phyloP scores from a whole-genome alignment of 129 eudicot genomes.

The Chrysanthemum seticuspe region DNA sequence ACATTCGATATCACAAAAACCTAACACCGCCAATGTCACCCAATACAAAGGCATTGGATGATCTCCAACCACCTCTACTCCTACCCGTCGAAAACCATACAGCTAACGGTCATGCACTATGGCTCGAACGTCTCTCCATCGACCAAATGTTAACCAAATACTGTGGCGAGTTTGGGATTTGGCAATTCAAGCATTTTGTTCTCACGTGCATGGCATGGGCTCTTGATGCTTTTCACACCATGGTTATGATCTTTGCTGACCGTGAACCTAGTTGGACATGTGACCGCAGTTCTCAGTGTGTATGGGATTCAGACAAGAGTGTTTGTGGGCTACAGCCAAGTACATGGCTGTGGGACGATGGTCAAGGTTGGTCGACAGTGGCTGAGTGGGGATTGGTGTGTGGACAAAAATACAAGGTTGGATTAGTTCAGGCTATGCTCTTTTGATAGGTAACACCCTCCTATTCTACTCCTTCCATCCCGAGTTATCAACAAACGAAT shows the following conservation, averaged over 20 bases:
- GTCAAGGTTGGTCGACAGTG: conserved; percentile 58
- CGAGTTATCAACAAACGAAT: not conserved
- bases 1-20: not conserved
- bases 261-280: conserved; percentile 81
- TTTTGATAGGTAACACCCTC: conserved; percentile 63
- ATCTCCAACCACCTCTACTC: conserved; percentile 49
- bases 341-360: conserved; percentile 61
- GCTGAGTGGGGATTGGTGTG: conserved; percentile 81
- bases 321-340: conserved; percentile 55
- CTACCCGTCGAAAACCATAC: conserved; percentile 1
- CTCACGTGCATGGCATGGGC: conserved; percentile 76
- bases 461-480: not conserved
- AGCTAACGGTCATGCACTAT: conserved; percentile 1
- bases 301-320: conserved; percentile 26
- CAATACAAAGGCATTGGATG: conserved; percentile 17
- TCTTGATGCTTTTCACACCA: conserved; percentile 73
- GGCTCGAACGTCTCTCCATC: conserved; percentile 41
- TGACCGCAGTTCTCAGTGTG: conserved; percentile 17
- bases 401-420: conserved; percentile 74
- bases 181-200: conserved; percentile 76
- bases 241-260: conserved; percentile 90
- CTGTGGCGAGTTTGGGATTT: conserved; percentile 89
- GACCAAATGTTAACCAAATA: conserved; percentile 67
- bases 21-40: conserved; percentile 5
- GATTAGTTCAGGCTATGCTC: conserved; percentile 72